Evolutionary conservation across 1,139 yeast genomes (phyloP), one percentile per base, ranked within the genome.

Genomic region (Arxiozyma slooffiae): DNA sequence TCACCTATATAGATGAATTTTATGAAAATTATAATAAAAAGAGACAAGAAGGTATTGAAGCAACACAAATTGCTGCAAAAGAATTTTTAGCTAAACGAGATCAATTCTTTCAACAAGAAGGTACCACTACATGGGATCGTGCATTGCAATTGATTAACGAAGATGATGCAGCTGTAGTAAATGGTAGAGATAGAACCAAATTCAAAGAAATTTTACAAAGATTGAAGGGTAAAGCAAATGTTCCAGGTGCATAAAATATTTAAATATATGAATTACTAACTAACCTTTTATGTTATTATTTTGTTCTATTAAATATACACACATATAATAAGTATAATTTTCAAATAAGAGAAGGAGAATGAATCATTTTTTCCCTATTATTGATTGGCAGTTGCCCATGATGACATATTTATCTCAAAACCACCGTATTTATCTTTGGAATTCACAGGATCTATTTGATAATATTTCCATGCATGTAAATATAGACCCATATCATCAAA

Each of bases 1-100:
- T 82, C 62, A 80, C 81, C 65, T 82, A 92, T 50, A 82, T 90
- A 62, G 97, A 92, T 67, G 96, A 87, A 59, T 92, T 92, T 70
- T 94, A 94, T 70, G 96, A 89, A 60, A 85, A 84, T 65, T 94
- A 94, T 75, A 89, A 88, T 71, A 74, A 77, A 64, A 92, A 92
- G 72, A 86, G 82, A 70, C 95, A 88, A 51, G 78, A 78, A 57
- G 79, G 80, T 50, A 73, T 84, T 54, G 81, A 79, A 55, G 77
- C 79, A 53, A 83, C 87, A 8, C 74, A 74, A 64, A 73, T 77
- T 52, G 85, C 81, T 57, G 88, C 87, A 60, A 87, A 82, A 57
- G 79, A 77, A 53, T 90, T 83, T 63, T 68, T 87, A 55, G 81
- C 77, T 53, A 81, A 85, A 64, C 81, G 95, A 64, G 97, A 90